Conservation (phyloP, 805 yeast species). For the Lipomyces kockii region DNA sequence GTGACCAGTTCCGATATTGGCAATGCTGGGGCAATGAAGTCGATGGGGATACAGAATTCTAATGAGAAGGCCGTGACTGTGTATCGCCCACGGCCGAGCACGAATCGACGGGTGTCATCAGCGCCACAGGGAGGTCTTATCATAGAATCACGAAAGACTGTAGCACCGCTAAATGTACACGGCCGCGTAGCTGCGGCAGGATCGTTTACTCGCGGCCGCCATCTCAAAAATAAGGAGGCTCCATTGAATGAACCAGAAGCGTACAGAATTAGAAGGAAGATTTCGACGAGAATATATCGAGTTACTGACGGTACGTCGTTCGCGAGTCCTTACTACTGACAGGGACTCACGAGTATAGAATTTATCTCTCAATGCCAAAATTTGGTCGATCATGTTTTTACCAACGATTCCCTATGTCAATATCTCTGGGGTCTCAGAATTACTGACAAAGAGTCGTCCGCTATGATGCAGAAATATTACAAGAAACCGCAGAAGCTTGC, state of each 20-base stretch:
- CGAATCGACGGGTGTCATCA: not conserved
- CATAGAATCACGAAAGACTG: not conserved
- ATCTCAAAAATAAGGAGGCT: not conserved
- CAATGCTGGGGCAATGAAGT: not conserved
- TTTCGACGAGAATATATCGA: slow-evolving; percentile 15
- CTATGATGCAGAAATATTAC: not conserved
- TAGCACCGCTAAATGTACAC: not conserved
- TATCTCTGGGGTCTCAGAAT: slow-evolving; percentile 10
- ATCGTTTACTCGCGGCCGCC: not conserved
- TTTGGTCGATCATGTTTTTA: slow-evolving; percentile 9
- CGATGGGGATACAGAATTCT: not conserved
- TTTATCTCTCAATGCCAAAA: slow-evolving; percentile 16
- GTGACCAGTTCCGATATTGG: not conserved
- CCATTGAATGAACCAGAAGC: not conserved
- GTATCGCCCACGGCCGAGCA: not conserved
- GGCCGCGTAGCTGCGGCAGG: not conserved
- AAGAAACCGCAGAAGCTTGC: slow-evolving; percentile 5
- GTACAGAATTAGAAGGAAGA: not conserved
- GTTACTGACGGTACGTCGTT: slow-evolving; percentile 13
- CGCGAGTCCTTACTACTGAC: not conserved
- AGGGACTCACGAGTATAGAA: not conserved
- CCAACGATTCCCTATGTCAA: slow-evolving; percentile 13
- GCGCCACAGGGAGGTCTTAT: not conserved
- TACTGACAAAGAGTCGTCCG: not conserved
- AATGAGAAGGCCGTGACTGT: not conserved